Evolutionary conservation across 345 rosid species (phyloP).

Genomic region (Lepidium didymum): DNA sequence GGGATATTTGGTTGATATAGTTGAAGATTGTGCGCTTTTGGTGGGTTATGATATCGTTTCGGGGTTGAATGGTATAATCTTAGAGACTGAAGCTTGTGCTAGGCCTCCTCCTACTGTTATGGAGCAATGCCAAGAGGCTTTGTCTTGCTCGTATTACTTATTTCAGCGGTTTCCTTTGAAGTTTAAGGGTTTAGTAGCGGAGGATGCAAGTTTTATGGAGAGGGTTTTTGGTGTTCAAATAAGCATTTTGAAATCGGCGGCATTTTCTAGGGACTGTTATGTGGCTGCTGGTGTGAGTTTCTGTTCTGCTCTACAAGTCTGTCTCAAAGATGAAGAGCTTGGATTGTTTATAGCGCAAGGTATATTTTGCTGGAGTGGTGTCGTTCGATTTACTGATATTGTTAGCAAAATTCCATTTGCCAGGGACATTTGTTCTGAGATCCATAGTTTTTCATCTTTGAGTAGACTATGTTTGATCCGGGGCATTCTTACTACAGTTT

Average conservation of each 20-base stretch:
- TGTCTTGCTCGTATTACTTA: constrained; percentile 91
- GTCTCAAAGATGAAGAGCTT: constrained; percentile 61
- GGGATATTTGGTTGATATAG: constrained; percentile 63
- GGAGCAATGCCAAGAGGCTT: constrained; percentile 94
- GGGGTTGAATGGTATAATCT: constrained; percentile 59
- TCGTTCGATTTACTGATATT: constrained; percentile 28
- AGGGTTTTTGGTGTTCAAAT: constrained; percentile 48
- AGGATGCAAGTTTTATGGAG: constrained; percentile 43
- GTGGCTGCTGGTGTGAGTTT: constrained; percentile 93
- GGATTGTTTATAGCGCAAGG: constrained; percentile 62
- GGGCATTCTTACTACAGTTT: constrained; percentile 91
- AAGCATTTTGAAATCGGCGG: constrained; percentile 50
- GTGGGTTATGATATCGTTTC: constrained; percentile 63
- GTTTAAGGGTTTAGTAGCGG: constrained; percentile 37
- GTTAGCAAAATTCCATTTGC: constrained; percentile 50
- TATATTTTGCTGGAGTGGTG: constrained; percentile 37
- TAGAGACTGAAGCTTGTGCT: constrained; percentile 49
- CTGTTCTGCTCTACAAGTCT: constrained; percentile 76
- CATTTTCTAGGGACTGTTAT: constrained; percentile 81
- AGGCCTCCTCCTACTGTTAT: constrained; percentile 84
- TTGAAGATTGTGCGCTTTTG: constrained; percentile 67
- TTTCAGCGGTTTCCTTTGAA: constrained; percentile 69
- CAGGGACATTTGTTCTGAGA: constrained; percentile 57
- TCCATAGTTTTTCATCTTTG: constrained; percentile 50
- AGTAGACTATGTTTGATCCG: constrained; percentile 90